A percentile compares a stretch with the other conserved stretches of the same genome.
phyloP scores from a whole-genome alignment of 192 early-diverging fungal genomes.

The Chytriomyces sp. region DNA sequence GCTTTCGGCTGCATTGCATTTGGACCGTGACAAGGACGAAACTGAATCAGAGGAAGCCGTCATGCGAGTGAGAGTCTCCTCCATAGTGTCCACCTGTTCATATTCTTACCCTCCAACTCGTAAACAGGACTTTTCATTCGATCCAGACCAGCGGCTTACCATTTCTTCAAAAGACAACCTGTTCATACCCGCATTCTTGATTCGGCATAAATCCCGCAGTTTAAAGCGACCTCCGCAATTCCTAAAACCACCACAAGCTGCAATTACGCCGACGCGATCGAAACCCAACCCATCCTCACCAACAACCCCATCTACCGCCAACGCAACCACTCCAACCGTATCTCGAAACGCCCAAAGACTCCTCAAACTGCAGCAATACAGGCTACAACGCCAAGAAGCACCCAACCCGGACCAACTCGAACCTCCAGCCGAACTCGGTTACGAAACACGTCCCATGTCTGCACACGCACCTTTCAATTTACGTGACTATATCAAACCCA shows the following conservation, averaged over 20 bases:
- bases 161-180: not conserved
- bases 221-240: not conserved
- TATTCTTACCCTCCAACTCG: too few species aligned
- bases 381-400: not conserved
- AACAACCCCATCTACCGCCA: not conserved
- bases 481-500: conserved; percentile 9
- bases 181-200: not conserved
- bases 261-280: too few species aligned
- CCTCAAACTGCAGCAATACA: not conserved
- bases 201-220: not conserved
- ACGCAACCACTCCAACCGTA: not conserved
- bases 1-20: too few species aligned
- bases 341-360: not conserved
- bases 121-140: too few species aligned
- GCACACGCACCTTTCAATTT: conserved; percentile 28
- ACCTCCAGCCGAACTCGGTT: conserved; percentile 25
- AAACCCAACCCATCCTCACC: not conserved
- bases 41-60: too few species aligned
- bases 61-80: too few species aligned
- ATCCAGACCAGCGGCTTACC: not conserved
- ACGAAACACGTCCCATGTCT: conserved; percentile 29
- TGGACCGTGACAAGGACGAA: too few species aligned
- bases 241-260: not conserved
- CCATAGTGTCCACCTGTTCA: too few species aligned
- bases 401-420: not conserved